A percentile compares a stretch with the other conserved stretches of the same genome.
These are phyloP conservation scores for Panicum miliaceum DNA, from an alignment of 176 grass and related monocot genomes.

Conservation along the genomic window DNA sequence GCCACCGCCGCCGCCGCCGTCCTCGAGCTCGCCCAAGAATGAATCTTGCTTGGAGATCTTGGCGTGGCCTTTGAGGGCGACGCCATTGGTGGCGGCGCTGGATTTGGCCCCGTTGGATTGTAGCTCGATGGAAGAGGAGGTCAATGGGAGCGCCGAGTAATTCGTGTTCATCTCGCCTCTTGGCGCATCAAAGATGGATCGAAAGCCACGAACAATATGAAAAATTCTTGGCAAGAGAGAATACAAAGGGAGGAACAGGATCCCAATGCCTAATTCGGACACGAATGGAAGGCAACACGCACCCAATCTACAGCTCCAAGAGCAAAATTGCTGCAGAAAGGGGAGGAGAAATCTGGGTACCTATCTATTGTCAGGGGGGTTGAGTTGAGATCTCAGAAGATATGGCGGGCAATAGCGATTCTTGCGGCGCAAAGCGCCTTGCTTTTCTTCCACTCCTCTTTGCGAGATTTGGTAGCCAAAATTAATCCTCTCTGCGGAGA, in stretches of 20 bases:
- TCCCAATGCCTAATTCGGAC: not conserved
- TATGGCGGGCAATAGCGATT: not conserved
- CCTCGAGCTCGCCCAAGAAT: conserved; percentile 53
- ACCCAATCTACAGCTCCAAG: conserved; percentile 3
- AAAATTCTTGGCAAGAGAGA: not conserved
- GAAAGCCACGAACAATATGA: not conserved
- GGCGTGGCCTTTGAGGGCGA: conserved; percentile 40
- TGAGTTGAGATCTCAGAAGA: not conserved
- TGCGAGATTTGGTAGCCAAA: conserved; percentile 26
- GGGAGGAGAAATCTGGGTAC: not conserved
- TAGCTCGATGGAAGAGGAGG: conserved; percentile 73
- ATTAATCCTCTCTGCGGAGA: not conserved
- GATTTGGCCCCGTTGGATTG: conserved; percentile 51
- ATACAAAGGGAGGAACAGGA: not conserved
- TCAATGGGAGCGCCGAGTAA: conserved; percentile 68
- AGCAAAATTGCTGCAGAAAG: not conserved
- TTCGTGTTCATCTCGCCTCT: conserved; percentile 58
- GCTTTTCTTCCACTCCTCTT: not conserved
- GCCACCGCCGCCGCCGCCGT: conserved; percentile 17
- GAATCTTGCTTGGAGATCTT: conserved; percentile 58
- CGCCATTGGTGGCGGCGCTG: conserved; percentile 18
- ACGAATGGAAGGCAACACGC: not conserved
- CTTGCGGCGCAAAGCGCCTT: not conserved
- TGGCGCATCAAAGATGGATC: conserved; percentile 37
- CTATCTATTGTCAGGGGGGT: not conserved